phyloP scores from a whole-genome alignment of 1,284 basidiomycete genomes.

The Pulchroboletus neoregius region DNA sequence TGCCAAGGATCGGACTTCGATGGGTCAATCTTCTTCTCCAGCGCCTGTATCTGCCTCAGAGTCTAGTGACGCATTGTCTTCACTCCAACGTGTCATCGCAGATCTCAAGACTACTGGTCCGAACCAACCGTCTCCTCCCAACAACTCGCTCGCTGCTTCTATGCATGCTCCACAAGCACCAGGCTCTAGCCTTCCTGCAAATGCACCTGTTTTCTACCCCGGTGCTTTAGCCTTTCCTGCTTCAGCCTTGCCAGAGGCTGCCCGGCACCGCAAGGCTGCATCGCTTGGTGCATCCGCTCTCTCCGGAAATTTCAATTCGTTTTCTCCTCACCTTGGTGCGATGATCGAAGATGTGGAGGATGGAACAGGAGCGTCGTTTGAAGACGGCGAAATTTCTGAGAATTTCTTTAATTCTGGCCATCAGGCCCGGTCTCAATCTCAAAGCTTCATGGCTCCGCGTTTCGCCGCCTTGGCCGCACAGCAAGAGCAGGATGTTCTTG shows the following conservation, averaged over 20 bases:
- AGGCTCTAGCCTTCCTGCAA: slow-evolving; percentile 52
- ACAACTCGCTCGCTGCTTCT: slow-evolving; percentile 41
- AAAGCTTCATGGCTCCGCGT: slow-evolving; percentile 81
- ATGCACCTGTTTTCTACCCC: slow-evolving; percentile 69
- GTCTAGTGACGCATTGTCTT: slow-evolving; percentile 70
- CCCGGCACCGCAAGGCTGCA: slow-evolving; percentile 73
- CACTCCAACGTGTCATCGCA: slow-evolving; percentile 77
- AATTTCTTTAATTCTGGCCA: slow-evolving; percentile 50
- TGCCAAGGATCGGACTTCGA: slow-evolving; percentile 42
- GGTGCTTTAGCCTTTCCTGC: slow-evolving; percentile 56
- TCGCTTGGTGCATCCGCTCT: slow-evolving; percentile 62
- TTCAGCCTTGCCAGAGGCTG: slow-evolving; percentile 46
- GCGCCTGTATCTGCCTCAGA: slow-evolving; percentile 41
- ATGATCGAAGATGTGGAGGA: slow-evolving; percentile 81
- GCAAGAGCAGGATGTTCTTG: slow-evolving; percentile 62
- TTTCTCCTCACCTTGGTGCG: slow-evolving; percentile 71
- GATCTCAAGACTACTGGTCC: slow-evolving; percentile 73
- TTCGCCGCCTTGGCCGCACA: slow-evolving; percentile 83
- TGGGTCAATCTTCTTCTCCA: slow-evolving; percentile 48
- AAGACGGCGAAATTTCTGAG: slow-evolving; percentile 76
- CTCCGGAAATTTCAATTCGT: slow-evolving; percentile 60
- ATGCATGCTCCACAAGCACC: slow-evolving; percentile 43
- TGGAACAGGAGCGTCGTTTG: slow-evolving; percentile 45
- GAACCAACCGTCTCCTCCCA: slow-evolving; percentile 39
- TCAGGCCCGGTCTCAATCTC: slow-evolving; percentile 69